A percentile compares a stretch with the other conserved stretches of the same genome.
Conservation (phyloP, 2,329 filamentous ascomycete species). For the Pseudogymnoascus sp. region DNA sequence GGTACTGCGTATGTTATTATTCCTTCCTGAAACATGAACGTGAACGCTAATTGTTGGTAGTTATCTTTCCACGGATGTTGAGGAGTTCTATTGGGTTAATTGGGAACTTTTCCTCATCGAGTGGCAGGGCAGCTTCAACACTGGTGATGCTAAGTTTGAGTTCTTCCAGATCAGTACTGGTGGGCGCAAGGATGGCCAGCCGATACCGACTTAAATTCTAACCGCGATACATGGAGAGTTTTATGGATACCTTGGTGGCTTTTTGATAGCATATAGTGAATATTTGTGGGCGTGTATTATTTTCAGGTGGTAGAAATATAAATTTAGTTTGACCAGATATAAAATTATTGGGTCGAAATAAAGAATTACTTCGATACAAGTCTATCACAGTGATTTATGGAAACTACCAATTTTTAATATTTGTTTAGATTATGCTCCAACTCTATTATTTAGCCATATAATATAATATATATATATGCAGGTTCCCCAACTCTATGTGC, state of each 20-base stretch:
- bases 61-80: background rate
- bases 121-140: conserved; percentile 3
- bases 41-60: background rate
- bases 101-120: background rate
- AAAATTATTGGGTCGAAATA: background rate
- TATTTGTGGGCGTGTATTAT: background rate
- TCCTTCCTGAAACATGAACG: background rate
- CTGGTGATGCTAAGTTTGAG: background rate
- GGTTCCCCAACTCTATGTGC: background rate
- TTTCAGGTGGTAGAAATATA: background rate
- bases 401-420: background rate
- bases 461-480: background rate
- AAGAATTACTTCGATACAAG: background rate
- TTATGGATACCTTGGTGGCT: no score
- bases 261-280: background rate
- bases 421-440: background rate
- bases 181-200: conserved; percentile 2
- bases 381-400: background rate
- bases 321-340: background rate
- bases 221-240: no score
- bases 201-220: background rate
- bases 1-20: background rate
- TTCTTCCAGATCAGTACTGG: conserved; percentile 2
- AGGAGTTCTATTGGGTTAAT: background rate
- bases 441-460: background rate